Evolutionary conservation across 176 grass and related monocot species (phyloP).

Genomic region (Avena insularis): DNA sequence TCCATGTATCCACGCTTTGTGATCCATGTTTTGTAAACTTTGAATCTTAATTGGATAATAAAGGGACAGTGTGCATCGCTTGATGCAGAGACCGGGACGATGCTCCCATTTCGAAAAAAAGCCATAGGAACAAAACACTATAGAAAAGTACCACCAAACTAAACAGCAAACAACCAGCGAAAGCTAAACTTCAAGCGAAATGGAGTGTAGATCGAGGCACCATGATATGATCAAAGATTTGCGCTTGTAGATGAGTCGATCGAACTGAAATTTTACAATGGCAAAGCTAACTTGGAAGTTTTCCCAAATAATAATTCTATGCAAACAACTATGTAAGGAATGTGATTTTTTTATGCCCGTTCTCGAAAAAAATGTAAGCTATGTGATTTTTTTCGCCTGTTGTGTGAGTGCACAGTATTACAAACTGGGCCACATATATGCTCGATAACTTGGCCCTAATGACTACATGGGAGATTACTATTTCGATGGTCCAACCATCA

Average conservation of each 20-base stretch:
- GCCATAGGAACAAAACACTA: too few species aligned
- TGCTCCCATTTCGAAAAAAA: too few species aligned
- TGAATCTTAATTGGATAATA: too few species aligned
- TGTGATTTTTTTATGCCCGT: background rate
- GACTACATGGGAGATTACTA: background rate
- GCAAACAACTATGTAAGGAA: background rate
- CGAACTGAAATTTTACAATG: slow-evolving; percentile 1
- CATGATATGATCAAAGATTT: background rate
- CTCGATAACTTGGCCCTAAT: background rate
- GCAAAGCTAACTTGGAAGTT: slow-evolving; percentile 7
- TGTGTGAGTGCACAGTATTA: background rate
- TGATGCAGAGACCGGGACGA: too few species aligned
- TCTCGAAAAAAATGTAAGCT: background rate
- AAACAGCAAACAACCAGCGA: too few species aligned
- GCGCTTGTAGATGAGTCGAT: background rate
- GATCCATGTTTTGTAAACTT: too few species aligned
- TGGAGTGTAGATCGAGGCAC: too few species aligned
- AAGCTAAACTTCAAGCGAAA: too few species aligned
- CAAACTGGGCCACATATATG: background rate
- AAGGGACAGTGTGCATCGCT: too few species aligned
- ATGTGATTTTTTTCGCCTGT: background rate
- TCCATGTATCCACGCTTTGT: too few species aligned
- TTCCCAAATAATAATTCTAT: background rate
- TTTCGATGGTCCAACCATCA: background rate
- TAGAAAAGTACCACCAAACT: too few species aligned